Conservation (phyloP, 768 basidiomycete genomes). For the Lactarius hengduanensis region DNA sequence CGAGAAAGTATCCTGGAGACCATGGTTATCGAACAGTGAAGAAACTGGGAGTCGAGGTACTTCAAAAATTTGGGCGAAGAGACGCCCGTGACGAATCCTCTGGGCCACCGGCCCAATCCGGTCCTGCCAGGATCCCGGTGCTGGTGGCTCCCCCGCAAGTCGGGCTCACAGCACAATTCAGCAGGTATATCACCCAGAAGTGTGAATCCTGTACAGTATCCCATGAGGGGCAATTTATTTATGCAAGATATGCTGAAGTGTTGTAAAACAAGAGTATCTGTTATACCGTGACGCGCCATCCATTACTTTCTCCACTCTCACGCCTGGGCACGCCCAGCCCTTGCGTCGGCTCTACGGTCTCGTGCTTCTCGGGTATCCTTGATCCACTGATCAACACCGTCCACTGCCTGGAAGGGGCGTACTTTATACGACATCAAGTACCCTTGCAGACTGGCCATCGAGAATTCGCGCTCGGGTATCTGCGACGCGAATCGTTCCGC, state of each 20-base stretch:
- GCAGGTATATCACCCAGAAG: not conserved
- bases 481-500: conserved; percentile 54
- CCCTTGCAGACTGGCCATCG: conserved; percentile 49
- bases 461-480: conserved; percentile 48
- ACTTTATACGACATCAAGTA: conserved; percentile 71
- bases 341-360: conserved; percentile 30
- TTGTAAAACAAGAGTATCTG: not conserved
- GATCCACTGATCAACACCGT: conserved; percentile 48
- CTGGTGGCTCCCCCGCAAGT: no score
- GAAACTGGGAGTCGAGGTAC: no score
- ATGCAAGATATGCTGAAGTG: not conserved
- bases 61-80: no score
- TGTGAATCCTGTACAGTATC: not conserved
- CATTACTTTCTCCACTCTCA: not conserved
- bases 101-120: no score
- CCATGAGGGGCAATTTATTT: not conserved
- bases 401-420: conserved; percentile 55
- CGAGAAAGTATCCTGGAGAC: no score
- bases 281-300: not conserved
- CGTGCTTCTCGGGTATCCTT: conserved; percentile 40
- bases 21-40: no score
- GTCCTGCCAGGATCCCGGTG: no score
- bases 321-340: not conserved
- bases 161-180: no score
- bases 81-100: no score